These are phyloP conservation scores for Talaromyces nanjingensis DNA, from an alignment of 495 filamentous ascomycete species.

Conservation along the genomic window DNA sequence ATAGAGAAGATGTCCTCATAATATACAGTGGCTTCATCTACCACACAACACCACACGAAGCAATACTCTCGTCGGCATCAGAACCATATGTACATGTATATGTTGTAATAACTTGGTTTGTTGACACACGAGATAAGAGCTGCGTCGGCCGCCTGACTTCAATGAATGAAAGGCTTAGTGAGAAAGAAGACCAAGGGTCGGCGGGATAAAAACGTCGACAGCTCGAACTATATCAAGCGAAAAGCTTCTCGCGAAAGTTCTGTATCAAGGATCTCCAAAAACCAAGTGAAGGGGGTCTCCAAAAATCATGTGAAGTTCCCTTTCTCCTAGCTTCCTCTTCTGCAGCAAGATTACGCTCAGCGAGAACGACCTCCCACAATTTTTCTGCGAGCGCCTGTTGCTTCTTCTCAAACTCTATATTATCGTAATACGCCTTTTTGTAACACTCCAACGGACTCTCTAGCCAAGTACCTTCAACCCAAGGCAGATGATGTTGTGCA, in stretches of 20 bases:
- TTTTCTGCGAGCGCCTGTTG: slow-evolving; percentile 24
- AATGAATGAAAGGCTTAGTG: neutral
- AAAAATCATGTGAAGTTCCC: slow-evolving; percentile 7
- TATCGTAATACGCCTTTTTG: slow-evolving; percentile 15
- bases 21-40: neutral
- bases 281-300: neutral
- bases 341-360: slow-evolving; percentile 29
- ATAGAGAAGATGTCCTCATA: slow-evolving; percentile 15
- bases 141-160: neutral
- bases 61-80: neutral
- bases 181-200: too few relatives aligned
- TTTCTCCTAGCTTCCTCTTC: slow-evolving; percentile 22
- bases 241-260: neutral
- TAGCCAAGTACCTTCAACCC: slow-evolving; percentile 18
- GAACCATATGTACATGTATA: neutral
- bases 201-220: too few relatives aligned
- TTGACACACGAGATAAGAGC: neutral
- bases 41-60: neutral
- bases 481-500: neutral
- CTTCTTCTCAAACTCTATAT: slow-evolving; percentile 19
- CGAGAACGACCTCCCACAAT: slow-evolving; percentile 39
- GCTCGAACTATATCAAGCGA: neutral
- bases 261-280: neutral
- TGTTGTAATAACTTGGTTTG: neutral
- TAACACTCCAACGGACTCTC: slow-evolving; percentile 14